Conservation (phyloP, 2,329 filamentous ascomycete species). For the Aspergillus jensenii region DNA sequence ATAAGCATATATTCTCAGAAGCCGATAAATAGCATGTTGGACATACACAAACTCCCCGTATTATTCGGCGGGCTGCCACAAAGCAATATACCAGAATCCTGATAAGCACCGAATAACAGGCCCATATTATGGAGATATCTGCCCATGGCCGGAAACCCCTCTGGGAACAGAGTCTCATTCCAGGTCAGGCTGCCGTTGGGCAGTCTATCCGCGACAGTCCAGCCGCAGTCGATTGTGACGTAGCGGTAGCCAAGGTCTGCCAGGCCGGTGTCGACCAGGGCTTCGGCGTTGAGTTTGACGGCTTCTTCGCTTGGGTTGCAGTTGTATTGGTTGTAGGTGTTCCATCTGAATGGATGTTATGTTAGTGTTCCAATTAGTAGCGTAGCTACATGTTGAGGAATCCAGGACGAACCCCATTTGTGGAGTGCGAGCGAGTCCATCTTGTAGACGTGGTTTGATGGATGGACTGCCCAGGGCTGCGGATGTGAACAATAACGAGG, state of each 20-base stretch:
- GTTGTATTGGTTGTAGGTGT: slow-evolving; percentile 58
- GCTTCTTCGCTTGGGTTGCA: slow-evolving; percentile 52
- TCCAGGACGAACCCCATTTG: slow-evolving; percentile 27
- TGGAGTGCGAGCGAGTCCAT: slow-evolving; percentile 29
- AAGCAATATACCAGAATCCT: slow-evolving; percentile 43
- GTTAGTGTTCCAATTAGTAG: too few species aligned
- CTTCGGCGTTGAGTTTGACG: slow-evolving; percentile 54
- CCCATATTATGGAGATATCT: slow-evolving; percentile 40
- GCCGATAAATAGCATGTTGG: neutral
- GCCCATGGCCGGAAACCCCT: slow-evolving; percentile 43
- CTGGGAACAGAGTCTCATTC: slow-evolving; percentile 41
- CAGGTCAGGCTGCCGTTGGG: slow-evolving; percentile 42
- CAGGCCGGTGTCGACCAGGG: slow-evolving; percentile 54
- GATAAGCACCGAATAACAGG: slow-evolving; percentile 48
- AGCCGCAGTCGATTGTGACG: slow-evolving; percentile 61
- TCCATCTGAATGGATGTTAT: slow-evolving; percentile 42
- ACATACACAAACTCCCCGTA: slow-evolving; percentile 40
- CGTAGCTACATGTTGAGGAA: too few species aligned
- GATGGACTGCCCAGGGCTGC: neutral
- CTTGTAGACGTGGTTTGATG: slow-evolving; percentile 14
- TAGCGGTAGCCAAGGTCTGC: slow-evolving; percentile 55
- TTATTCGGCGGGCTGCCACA: slow-evolving; percentile 34
- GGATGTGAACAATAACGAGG: neutral
- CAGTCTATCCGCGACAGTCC: slow-evolving; percentile 44
- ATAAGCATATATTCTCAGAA: too few species aligned